phyloP scores from a whole-genome alignment of 495 filamentous ascomycete genomes.

The Aspergillus homomorphus region DNA sequence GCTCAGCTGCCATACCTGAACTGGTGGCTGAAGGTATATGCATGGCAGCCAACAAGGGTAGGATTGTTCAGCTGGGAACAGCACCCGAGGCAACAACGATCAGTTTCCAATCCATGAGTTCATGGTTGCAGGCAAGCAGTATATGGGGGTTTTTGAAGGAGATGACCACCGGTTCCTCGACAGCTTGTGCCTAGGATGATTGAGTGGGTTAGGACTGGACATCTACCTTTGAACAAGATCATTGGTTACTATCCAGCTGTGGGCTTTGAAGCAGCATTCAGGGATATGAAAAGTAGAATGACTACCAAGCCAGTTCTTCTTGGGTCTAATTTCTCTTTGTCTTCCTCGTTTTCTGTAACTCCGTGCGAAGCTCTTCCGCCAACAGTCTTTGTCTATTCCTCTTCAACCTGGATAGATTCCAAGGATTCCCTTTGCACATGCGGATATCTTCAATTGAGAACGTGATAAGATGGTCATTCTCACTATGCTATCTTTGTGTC shows the following conservation, averaged over 20 bases:
- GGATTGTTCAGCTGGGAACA: constrained; percentile 13
- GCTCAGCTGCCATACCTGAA: constrained; percentile 23
- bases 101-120: constrained; percentile 18
- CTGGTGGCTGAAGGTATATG: constrained; percentile 30
- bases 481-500: no score
- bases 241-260: constrained; percentile 14
- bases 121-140: constrained; percentile 19
- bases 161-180: constrained; percentile 15
- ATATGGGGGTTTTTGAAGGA: constrained; percentile 20
- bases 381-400: no score
- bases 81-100: constrained; percentile 12
- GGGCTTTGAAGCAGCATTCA: constrained; percentile 14
- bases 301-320: constrained; percentile 18
- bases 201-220: constrained; percentile 26
- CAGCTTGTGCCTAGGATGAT: constrained; percentile 33
- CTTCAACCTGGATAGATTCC: no score
- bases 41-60: constrained; percentile 15
- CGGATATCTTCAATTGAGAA: no score
- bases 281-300: constrained; percentile 12
- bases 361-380: no score
- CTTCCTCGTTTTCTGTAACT: no score
- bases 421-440: no score
- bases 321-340: no score
- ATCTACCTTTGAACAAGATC: constrained; percentile 25
- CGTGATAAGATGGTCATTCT: no score